Conservation (phyloP, 768 basidiomycete genomes). For the Psilocybe cyanescens region DNA sequence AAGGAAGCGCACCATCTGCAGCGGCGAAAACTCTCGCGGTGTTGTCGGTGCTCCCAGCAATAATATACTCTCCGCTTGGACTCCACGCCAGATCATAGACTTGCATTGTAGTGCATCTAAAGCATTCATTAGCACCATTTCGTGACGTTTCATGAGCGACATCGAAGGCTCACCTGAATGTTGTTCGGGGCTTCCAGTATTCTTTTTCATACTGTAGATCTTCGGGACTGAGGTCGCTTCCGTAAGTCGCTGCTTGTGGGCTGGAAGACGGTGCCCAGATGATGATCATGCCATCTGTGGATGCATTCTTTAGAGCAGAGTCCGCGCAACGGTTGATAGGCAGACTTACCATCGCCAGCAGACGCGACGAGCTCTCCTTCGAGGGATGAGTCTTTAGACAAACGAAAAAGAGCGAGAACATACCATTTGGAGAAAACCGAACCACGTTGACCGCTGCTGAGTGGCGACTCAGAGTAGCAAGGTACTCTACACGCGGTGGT, state of each 20-base stretch:
- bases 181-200: conserved; percentile 89
- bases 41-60: conserved; percentile 98
- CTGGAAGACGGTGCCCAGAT: conserved; percentile 88
- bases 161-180: conserved; percentile 62
- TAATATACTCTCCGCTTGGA: conserved; percentile 90
- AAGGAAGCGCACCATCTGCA: conserved; percentile 59
- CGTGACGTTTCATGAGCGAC: neutral
- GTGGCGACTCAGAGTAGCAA: conserved; percentile 91
- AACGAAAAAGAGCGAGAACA: conserved; percentile 10
- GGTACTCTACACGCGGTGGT: conserved; percentile 91
- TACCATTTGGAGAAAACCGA: conserved; percentile 93
- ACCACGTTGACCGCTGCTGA: conserved; percentile 97
- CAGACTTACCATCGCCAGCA: conserved; percentile 88
- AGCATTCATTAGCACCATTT: neutral
- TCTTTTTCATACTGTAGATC: conserved; percentile 92
- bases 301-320: conserved; percentile 8
- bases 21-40: conserved; percentile 84
- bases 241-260: conserved; percentile 74
- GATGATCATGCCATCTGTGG: conserved; percentile 94
- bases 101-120: conserved; percentile 92
- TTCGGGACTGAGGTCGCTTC: conserved; percentile 78
- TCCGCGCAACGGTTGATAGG: conserved; percentile 9
- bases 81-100: conserved; percentile 99
- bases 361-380: conserved; percentile 91
- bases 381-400: conserved; percentile 3